Percentiles rank a stretch among this genome's conserved stretches.
Evolutionary conservation across 352 stramenopile species (phyloP).

Genomic region (Pythium aristosporum): DNA sequence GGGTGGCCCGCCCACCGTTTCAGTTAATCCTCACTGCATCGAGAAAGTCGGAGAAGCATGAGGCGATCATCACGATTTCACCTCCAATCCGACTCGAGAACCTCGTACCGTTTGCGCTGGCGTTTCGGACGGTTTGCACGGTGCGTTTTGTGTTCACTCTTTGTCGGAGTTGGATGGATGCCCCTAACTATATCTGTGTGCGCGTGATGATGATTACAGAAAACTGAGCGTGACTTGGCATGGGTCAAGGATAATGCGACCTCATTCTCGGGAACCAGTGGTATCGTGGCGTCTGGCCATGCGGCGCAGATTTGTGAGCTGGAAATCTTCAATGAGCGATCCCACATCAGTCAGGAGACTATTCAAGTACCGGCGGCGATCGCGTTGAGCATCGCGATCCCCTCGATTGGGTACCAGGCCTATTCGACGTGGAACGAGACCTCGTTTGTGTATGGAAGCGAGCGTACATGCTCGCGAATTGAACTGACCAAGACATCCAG

Average conservation of each 20-base stretch:
- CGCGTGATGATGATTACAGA: conserved; percentile 30
- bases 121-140: conserved; percentile 74
- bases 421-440: conserved; percentile 58
- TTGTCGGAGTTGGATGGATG: background rate
- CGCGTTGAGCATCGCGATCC: conserved; percentile 70
- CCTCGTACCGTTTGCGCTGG: conserved; percentile 67
- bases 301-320: conserved; percentile 61
- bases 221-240: conserved; percentile 59
- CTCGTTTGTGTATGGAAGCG: conserved; percentile 69
- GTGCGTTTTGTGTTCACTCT: conserved; percentile 24
- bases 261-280: conserved; percentile 61
- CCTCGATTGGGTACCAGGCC: conserved; percentile 49
- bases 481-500: conserved; percentile 38
- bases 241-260: conserved; percentile 67
- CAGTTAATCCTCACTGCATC: conserved; percentile 72
- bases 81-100: conserved; percentile 77
- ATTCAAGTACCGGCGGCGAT: conserved; percentile 59
- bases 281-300: conserved; percentile 54
- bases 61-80: conserved; percentile 68
- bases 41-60: conserved; percentile 74
- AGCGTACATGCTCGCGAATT: conserved; percentile 65
- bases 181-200: background rate
- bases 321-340: conserved; percentile 62
- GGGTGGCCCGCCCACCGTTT: conserved; percentile 59
- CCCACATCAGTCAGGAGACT: conserved; percentile 25